Percentiles rank a stretch among this genome's conserved stretches.
Evolutionary conservation across 495 filamentous ascomycete genomes (phyloP).

Genomic region (Aspergillus ostianus): DNA sequence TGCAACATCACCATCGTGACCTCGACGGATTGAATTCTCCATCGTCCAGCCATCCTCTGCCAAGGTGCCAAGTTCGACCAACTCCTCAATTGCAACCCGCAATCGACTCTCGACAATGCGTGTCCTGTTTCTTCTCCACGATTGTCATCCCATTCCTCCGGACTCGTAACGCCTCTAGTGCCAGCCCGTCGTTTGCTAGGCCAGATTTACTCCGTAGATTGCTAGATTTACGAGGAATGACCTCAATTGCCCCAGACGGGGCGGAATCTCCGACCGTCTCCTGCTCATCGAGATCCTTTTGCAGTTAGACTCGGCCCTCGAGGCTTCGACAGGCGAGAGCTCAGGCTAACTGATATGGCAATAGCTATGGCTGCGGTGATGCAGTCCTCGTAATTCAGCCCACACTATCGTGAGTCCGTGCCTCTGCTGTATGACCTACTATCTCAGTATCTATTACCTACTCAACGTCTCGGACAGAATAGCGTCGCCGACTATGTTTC

Average conservation of each 20-base stretch:
- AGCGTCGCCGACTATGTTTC: too few relatives aligned
- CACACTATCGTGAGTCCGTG: neutral
- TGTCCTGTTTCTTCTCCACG: neutral
- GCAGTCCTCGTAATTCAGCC: too few relatives aligned
- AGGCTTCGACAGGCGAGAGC: neutral
- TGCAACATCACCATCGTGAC: too few relatives aligned
- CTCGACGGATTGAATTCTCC: neutral
- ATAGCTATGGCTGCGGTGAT: neutral
- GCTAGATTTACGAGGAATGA: neutral
- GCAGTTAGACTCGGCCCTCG: conserved; percentile 1
- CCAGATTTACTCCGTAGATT: neutral
- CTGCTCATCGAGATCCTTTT: conserved; percentile 5
- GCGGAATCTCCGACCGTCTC: neutral
- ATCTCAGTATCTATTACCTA: too few relatives aligned
- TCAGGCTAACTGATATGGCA: neutral
- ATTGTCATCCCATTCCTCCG: neutral
- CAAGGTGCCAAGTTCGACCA: neutral
- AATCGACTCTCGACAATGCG: neutral
- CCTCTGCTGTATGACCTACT: neutral
- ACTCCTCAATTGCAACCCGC: neutral
- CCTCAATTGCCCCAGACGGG: conserved; percentile 7
- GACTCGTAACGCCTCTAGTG: neutral
- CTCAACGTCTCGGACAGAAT: too few relatives aligned
- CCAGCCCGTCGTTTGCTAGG: neutral
- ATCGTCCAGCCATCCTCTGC: neutral